Conservation (phyloP, 1,139 yeast genomes). For the Scheffersomyces titani region DNA sequence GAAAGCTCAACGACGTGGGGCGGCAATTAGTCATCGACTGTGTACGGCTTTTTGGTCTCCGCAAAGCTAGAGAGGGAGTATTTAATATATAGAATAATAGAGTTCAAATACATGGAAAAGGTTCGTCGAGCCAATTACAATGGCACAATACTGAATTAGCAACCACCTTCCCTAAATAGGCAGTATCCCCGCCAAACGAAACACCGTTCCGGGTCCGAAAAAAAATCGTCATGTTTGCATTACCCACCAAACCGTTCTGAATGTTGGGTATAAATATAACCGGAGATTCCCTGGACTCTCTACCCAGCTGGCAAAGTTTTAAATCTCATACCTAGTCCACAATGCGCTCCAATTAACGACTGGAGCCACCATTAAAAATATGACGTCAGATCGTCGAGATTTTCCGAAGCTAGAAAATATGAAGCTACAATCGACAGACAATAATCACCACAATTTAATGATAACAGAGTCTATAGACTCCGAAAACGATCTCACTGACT, state of each 20-base stretch:
- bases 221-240: background rate
- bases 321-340: background rate
- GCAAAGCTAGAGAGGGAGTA: slow-evolving; percentile 5
- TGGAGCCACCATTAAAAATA: background rate
- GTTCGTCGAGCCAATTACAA: slow-evolving; percentile 3
- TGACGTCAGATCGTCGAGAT: background rate
- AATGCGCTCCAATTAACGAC: background rate
- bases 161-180: background rate
- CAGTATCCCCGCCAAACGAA: background rate
- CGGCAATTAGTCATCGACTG: slow-evolving; percentile 13
- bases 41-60: slow-evolving; percentile 18
- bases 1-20: slow-evolving; percentile 14
- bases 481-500: background rate
- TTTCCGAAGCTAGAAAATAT: background rate
- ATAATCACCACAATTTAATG: background rate
- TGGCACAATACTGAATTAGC: slow-evolving; percentile 1
- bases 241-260: background rate
- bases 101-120: background rate
- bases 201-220: background rate
- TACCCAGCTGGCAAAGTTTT: background rate
- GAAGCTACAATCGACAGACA: background rate
- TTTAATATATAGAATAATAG: background rate
- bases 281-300: background rate
- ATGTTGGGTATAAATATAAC: background rate
- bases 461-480: background rate